Percentiles rank a stretch among this genome's conserved stretches.
These are phyloP conservation scores for Linum lewisii DNA, from an alignment of 345 rosid species.

Conservation along the genomic window DNA sequence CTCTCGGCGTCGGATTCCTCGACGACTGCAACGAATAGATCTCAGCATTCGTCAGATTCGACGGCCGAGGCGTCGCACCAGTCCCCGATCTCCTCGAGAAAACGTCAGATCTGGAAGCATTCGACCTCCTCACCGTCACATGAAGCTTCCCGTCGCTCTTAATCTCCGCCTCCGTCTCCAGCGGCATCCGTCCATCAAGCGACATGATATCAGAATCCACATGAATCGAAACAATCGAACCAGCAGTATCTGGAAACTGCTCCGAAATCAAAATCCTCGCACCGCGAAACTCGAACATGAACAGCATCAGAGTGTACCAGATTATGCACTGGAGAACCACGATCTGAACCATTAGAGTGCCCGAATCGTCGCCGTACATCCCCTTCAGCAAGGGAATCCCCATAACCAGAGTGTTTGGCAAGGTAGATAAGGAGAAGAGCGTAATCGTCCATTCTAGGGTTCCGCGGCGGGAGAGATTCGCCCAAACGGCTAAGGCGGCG, in stretches of 20 bases:
- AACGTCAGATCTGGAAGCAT: conserved; percentile 62
- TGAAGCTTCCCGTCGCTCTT: conserved; percentile 87
- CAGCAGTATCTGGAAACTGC: conserved; percentile 94
- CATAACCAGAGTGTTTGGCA: conserved; percentile 93
- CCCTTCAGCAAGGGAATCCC: conserved; percentile 88
- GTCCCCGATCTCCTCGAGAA: conserved; percentile 51
- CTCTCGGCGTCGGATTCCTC: conserved; percentile 73
- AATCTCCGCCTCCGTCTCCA: conserved; percentile 79
- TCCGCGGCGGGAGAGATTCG: conserved; percentile 45
- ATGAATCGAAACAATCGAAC: conserved; percentile 78
- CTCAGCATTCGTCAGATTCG: conserved; percentile 89
- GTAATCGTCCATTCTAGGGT: conserved; percentile 94
- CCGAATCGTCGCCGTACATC: conserved; percentile 65
- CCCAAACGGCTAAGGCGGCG: conserved; percentile 48
- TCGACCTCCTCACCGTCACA: conserved; percentile 78
- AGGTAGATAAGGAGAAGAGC: conserved; percentile 75
- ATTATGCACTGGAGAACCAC: conserved; percentile 93
- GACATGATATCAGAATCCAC: conserved; percentile 90
- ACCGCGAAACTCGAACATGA: conserved; percentile 82
- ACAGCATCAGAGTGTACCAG: conserved; percentile 90
- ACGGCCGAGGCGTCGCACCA: conserved; percentile 72
- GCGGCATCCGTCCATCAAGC: conserved; percentile 61
- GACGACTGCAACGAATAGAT: conserved; percentile 83
- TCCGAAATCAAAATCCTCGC: conserved; percentile 82
- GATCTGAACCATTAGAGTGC: conserved; percentile 85